Evolutionary conservation across 2,329 filamentous ascomycete genomes (phyloP).

Genomic region (Teratosphaeria zuluensis): DNA sequence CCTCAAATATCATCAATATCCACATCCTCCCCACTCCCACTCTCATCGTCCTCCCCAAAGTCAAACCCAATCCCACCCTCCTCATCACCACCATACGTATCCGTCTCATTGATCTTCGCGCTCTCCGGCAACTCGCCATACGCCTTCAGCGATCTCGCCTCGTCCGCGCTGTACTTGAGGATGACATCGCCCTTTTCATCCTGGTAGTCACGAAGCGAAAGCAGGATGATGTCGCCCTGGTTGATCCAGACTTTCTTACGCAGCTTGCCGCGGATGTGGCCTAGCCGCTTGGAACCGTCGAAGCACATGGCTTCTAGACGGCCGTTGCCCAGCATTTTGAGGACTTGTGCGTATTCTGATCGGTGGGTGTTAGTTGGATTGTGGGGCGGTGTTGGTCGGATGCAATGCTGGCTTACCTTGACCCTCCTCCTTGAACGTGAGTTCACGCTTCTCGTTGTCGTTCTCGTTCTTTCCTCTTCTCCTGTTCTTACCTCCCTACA

Average conservation of each 20-base stretch:
- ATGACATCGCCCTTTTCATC: conserved; percentile 90
- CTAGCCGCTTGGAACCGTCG: conserved; percentile 78
- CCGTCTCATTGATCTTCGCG: conserved; percentile 99
- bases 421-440: conserved; percentile 97
- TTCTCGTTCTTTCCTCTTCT: conserved; percentile 79
- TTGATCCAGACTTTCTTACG: conserved; percentile 99
- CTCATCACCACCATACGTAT: conserved; percentile 83
- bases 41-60: conserved; percentile 80
- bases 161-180: conserved; percentile 90
- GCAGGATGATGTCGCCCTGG: conserved; percentile 87
- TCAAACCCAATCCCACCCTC: conserved; percentile 96
- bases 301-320: conserved; percentile 91
- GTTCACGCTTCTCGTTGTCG: conserved; percentile 97
- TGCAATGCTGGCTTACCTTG: conserved; percentile 48
- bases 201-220: conserved; percentile 84
- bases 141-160: conserved; percentile 88
- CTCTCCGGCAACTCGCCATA: conserved; percentile 95
- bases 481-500: conserved; percentile 86
- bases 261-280: conserved; percentile 88
- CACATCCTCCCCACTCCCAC: conserved; percentile 62
- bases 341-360: conserved; percentile 69
- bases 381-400: not conserved
- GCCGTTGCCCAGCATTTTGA: conserved; percentile 95
- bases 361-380: conserved; percentile 1
- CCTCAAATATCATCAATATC: conserved; percentile 86